Evolutionary conservation across 306 rosid genomes (phyloP), one percentile per base, ranked within the genome.

Genomic region (Vachellia pachyceras): DNA sequence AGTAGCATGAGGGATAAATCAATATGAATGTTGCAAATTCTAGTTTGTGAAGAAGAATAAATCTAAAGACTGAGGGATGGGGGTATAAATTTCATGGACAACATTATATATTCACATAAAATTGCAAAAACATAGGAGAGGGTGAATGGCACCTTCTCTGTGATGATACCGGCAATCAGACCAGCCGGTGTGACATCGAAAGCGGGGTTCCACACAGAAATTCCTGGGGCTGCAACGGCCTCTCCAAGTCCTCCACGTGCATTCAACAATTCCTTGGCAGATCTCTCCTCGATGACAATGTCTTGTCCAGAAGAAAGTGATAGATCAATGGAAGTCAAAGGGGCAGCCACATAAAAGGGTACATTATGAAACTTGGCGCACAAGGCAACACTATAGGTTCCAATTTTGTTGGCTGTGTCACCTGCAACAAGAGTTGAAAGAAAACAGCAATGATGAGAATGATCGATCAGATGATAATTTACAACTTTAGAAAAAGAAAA

Each of bases 361-460:
- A 96, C 84, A 74, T 87, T 87, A 45, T 96, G 99, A 82, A 89
- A 81, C 86, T 81, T 92, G 57, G 98, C 98, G 35, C 83, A 83
- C 66, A 96, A 82, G 68, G 99, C 97, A 85, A 96, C 92, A 49
- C 93, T 96, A 78, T 96, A 93, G 13, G 99, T 96, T 80, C 99
- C 98, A 69, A 96, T 96, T 91, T 96, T 96, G 89, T 96, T 93
- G 41, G 98, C 99, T 3, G 99, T 96, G 79, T 96, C 99, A 55
- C 99, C 99, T 96, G 92, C 71, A 84, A 77, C 61, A 35, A 54
- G 68, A 76, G 68, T 61, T 60, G 77, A 49, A 77, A 69, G 80
- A 66, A n/a, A 57, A 36, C 0, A 20, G 39, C 3, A 47, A 69
- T 6, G 33, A 20, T 10, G 10, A 36, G 13, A 20, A 69, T 42